These are phyloP conservation scores for Dictyostelium firmibasis DNA, from an alignment of 78 protist genomes.

Conservation along the genomic window DNA sequence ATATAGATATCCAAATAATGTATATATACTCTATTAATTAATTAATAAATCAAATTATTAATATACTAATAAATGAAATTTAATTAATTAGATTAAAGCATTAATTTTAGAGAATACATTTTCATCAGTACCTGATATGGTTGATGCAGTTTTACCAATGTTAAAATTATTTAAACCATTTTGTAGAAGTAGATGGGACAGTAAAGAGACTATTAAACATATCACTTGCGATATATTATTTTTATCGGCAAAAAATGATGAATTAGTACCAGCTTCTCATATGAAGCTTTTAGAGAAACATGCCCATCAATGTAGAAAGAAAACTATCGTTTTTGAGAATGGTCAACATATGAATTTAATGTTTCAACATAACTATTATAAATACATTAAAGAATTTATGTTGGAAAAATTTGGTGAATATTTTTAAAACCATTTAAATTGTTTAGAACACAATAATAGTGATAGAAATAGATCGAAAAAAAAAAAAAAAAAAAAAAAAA, in stretches of 20 bases:
- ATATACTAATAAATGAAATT: too few relatives aligned
- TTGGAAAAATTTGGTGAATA: neutral
- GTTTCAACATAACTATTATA: constrained; percentile 52
- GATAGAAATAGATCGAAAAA: neutral
- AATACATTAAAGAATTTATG: constrained; percentile 56
- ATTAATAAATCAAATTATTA: too few relatives aligned
- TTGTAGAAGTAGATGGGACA: constrained; percentile 36
- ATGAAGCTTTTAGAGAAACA: constrained; percentile 35
- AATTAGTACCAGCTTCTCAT: constrained; percentile 51
- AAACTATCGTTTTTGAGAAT: constrained; percentile 35
- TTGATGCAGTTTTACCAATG: constrained; percentile 61
- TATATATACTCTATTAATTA: neutral
- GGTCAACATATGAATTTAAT: constrained; percentile 58
- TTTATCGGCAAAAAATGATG: constrained; percentile 56
- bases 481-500: neutral
- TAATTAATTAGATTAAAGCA: constrained; percentile 35
- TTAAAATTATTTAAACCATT: constrained; percentile 46
- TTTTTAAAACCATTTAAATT: neutral
- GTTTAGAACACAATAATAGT: neutral
- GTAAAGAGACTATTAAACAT: neutral
- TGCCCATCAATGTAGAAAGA: neutral
- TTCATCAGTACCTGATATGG: constrained; percentile 73
- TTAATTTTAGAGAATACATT: constrained; percentile 69
- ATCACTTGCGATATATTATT: constrained; percentile 29
- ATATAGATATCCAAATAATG: constrained; percentile 35